Percentiles rank a stretch among this genome's conserved stretches.
These are phyloP conservation scores for Laburnicola sp. DNA, from an alignment of 2,329 filamentous ascomycete genomes.

Conservation along the genomic window DNA sequence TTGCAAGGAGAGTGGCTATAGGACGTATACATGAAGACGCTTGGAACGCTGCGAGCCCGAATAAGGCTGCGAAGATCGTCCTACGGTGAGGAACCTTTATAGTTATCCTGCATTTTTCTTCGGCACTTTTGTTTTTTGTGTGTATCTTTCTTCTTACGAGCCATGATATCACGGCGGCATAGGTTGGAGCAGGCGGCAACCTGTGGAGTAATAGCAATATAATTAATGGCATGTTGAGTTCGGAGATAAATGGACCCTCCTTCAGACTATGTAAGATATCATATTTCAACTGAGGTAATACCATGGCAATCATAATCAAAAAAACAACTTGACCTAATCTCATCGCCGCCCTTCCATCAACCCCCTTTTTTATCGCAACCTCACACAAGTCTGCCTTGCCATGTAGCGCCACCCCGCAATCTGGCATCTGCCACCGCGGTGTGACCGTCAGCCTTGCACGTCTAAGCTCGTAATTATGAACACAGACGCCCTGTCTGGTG, in stretches of 20 bases:
- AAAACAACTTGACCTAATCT: background rate
- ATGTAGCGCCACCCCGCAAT: background rate
- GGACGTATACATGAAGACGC: constrained; percentile 40
- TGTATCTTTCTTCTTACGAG: no score
- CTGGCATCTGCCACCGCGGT: background rate
- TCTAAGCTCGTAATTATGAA: background rate
- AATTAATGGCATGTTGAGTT: no score
- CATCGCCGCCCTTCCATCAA: no score
- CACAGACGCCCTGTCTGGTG: background rate
- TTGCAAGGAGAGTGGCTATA: constrained; percentile 35
- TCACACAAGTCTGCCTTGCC: background rate
- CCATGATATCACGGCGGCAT: no score
- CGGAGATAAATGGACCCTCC: no score
- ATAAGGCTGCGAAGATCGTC: constrained; percentile 28
- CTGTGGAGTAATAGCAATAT: no score
- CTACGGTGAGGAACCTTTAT: constrained; percentile 19
- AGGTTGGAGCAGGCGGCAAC: no score
- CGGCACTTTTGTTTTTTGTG: background rate
- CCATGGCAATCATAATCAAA: no score
- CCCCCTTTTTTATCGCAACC: no score
- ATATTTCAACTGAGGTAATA: no score
- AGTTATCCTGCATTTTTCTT: background rate
- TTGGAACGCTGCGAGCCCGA: constrained; percentile 25
- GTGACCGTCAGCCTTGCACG: background rate
- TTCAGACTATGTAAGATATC: no score